Percentiles rank a stretch among this genome's conserved stretches.
Evolutionary conservation across 495 filamentous ascomycete species (phyloP).

Genomic region (Symbiotaphrina buchneri): DNA sequence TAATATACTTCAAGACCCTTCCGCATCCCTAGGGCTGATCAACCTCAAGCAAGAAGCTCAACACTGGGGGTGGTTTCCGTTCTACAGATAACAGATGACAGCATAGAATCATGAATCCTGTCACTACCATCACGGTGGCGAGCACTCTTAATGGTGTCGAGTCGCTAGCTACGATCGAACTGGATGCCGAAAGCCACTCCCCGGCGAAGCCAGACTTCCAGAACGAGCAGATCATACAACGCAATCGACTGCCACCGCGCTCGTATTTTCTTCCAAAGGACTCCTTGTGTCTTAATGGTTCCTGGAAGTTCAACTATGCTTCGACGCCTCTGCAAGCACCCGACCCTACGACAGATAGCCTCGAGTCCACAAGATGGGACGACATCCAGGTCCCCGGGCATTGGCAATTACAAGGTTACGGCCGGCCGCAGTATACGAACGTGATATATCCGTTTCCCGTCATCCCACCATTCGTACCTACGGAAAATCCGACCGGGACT

Average conservation of each 20-base stretch:
- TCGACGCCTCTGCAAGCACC: slow-evolving; percentile 23
- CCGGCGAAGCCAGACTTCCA: slow-evolving; percentile 3
- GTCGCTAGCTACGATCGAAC: no score
- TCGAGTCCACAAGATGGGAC: slow-evolving; percentile 19
- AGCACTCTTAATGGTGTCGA: no score
- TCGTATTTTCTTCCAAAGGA: slow-evolving; percentile 31
- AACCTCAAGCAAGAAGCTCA: no score
- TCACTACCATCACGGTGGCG: no score
- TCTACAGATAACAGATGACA: no score
- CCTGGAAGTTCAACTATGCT: slow-evolving; percentile 35
- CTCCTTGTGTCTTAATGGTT: slow-evolving; percentile 27
- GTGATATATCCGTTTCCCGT: slow-evolving; percentile 36
- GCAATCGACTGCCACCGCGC: slow-evolving; percentile 38
- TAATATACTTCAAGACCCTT: no score
- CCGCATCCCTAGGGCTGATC: no score
- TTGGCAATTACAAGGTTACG: slow-evolving; percentile 49
- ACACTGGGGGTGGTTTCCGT: no score
- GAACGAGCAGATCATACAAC: slow-evolving; percentile 23
- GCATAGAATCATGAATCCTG: no score
- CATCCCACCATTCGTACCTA: slow-evolving; percentile 32
- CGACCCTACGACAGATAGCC: slow-evolving; percentile 10
- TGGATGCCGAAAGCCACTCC: no score
- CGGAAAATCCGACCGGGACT: slow-evolving; percentile 36
- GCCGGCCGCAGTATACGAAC: slow-evolving; percentile 42
- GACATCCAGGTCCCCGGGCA: slow-evolving; percentile 37